Conservation (phyloP, 2,329 filamentous ascomycete genomes). For the Bipolaris bicolor region DNA sequence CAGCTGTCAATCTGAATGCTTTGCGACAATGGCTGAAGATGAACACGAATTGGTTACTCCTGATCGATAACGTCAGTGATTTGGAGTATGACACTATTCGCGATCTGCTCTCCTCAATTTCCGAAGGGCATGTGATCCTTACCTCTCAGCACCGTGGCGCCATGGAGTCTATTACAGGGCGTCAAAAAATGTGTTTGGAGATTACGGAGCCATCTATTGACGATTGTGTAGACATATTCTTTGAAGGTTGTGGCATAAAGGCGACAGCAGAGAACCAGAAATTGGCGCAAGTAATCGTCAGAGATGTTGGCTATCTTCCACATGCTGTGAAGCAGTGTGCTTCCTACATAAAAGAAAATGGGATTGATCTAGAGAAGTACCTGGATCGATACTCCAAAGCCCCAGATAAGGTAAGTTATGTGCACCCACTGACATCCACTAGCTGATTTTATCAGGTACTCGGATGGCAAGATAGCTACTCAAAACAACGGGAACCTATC, state of each 20-base stretch:
- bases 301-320: background rate
- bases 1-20: background rate
- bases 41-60: background rate
- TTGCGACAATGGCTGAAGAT: background rate
- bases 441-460: background rate
- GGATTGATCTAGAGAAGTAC: background rate
- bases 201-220: background rate
- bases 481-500: background rate
- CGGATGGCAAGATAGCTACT: background rate
- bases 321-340: background rate
- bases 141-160: background rate
- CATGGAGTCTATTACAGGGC: background rate
- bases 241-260: background rate
- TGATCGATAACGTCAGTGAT: background rate
- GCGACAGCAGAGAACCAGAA: background rate
- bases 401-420: background rate
- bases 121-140: background rate
- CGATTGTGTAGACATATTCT: background rate
- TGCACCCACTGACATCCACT: background rate
- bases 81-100: background rate
- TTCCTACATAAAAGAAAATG: background rate
- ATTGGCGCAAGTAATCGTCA: background rate
- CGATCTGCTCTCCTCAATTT: background rate
- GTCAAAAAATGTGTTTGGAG: background rate
- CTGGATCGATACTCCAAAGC: background rate